Evolutionary conservation across 257 asterid genomes (phyloP).

Genomic region (Nicotiana otophora): DNA sequence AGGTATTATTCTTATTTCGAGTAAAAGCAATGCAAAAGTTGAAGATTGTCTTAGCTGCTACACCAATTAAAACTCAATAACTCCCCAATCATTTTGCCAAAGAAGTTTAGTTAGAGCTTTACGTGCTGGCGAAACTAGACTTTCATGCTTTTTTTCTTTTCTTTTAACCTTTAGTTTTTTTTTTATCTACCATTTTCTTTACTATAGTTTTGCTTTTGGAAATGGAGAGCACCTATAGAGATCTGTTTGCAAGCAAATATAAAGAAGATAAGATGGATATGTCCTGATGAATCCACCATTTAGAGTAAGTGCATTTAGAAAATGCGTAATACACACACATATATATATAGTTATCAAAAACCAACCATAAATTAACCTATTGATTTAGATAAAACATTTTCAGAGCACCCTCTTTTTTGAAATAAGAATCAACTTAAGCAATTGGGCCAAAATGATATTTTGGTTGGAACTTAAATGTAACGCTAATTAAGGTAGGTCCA

Average conservation of each 20-base stretch:
- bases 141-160: too few relatives aligned
- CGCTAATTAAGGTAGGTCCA: too few relatives aligned
- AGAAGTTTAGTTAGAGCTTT: constrained; percentile 12
- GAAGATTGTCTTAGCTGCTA: constrained; percentile 21
- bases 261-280: neutral
- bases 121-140: neutral
- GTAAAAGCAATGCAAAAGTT: constrained; percentile 15
- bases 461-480: too few relatives aligned
- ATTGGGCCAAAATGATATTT: too few relatives aligned
- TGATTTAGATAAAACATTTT: too few relatives aligned
- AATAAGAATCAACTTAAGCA: too few relatives aligned
- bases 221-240: constrained; percentile 3
- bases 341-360: neutral
- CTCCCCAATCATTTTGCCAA: constrained; percentile 2
- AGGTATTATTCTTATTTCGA: constrained; percentile 10
- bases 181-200: too few relatives aligned
- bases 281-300: neutral
- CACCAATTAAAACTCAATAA: constrained; percentile 3
- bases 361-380: neutral
- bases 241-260: neutral
- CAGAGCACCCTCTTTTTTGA: too few relatives aligned
- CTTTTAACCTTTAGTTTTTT: too few relatives aligned
- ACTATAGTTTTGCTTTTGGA: neutral
- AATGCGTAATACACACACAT: neutral
- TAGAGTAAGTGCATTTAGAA: neutral